Percentiles rank a stretch among this genome's conserved stretches.
phyloP scores from a whole-genome alignment of 306 rosid genomes.

The Medicago arabica region DNA sequence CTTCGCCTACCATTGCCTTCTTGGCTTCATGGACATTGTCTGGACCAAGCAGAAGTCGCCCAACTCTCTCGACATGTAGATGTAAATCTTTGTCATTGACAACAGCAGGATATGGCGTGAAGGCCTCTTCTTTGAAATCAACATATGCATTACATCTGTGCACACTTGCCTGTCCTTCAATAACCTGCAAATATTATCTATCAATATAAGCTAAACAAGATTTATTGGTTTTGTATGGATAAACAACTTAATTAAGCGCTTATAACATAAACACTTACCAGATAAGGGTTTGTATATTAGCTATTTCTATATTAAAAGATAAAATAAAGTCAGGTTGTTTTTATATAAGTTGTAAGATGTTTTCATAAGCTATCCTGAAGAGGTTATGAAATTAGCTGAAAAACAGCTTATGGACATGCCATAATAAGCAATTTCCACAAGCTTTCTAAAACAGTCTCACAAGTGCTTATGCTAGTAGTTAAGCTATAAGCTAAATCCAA shows the following conservation, averaged over 20 bases:
- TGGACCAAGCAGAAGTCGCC: constrained; percentile 65
- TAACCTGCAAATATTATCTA: constrained; percentile 51
- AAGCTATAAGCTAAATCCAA: not conserved
- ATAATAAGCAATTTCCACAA: not conserved
- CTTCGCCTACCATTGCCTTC: constrained; percentile 75
- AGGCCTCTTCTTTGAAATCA: constrained; percentile 43
- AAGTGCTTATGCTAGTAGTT: not conserved
- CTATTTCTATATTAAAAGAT: not conserved
- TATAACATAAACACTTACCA: not conserved
- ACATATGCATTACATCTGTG: constrained; percentile 64
- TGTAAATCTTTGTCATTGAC: constrained; percentile 61
- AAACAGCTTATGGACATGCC: not conserved
- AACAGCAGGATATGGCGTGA: constrained; percentile 39
- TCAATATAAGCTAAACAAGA: constrained; percentile 27
- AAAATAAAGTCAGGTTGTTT: not conserved
- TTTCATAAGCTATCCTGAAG: not conserved
- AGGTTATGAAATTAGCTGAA: no score
- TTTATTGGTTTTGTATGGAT: not conserved
- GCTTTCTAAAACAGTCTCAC: not conserved
- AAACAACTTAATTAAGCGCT: not conserved
- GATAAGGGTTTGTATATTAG: not conserved
- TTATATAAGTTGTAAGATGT: no score
- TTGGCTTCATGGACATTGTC: constrained; percentile 56
- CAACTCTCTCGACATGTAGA: constrained; percentile 60
- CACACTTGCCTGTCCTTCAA: constrained; percentile 72